These are phyloP conservation scores for Coriaria nepalensis DNA, from an alignment of 306 rosid genomes.

Conservation along the genomic window DNA sequence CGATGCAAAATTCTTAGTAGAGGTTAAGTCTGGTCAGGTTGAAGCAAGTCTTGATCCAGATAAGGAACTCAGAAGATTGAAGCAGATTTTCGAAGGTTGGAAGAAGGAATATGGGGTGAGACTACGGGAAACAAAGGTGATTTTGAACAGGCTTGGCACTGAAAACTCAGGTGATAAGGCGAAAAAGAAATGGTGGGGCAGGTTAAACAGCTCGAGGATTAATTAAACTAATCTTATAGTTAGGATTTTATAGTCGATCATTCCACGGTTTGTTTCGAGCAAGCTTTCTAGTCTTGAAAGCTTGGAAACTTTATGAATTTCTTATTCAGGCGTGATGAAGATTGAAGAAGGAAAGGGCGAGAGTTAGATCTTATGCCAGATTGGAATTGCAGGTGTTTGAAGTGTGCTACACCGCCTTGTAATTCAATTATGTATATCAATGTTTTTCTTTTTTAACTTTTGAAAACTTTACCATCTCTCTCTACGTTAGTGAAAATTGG, in stretches of 20 bases:
- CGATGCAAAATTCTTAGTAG: conserved; percentile 98
- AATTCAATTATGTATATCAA: too few relatives aligned
- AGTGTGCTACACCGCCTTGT: too few relatives aligned
- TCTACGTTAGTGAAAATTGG: too few relatives aligned
- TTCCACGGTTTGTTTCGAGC: conserved; percentile 6
- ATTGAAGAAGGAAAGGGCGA: too few relatives aligned
- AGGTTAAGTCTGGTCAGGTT: conserved; percentile 94
- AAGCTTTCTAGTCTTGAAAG: conserved; percentile 3
- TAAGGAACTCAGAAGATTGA: conserved; percentile 78
- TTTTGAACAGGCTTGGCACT: conserved; percentile 72
- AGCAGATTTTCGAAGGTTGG: conserved; percentile 97
- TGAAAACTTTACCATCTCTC: too few relatives aligned
- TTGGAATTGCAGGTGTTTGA: too few relatives aligned
- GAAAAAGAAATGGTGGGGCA: conserved; percentile 93
- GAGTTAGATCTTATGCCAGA: too few relatives aligned
- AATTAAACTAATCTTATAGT: conserved; percentile 23
- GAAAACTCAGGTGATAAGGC: conserved; percentile 55
- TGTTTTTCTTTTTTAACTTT: too few relatives aligned
- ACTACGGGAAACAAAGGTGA: conserved; percentile 79
- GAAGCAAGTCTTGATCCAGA: conserved; percentile 93
- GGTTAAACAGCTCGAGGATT: conserved; percentile 84
- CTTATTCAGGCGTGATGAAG: too few relatives aligned
- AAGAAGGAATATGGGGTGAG: conserved; percentile 82
- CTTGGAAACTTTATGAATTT: conserved; percentile 9
- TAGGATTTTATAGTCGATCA: neutral